Evolutionary conservation across 2,329 filamentous ascomycete species (phyloP), one percentile per base, ranked within the genome.

Genomic region (Eurotiales sp.): DNA sequence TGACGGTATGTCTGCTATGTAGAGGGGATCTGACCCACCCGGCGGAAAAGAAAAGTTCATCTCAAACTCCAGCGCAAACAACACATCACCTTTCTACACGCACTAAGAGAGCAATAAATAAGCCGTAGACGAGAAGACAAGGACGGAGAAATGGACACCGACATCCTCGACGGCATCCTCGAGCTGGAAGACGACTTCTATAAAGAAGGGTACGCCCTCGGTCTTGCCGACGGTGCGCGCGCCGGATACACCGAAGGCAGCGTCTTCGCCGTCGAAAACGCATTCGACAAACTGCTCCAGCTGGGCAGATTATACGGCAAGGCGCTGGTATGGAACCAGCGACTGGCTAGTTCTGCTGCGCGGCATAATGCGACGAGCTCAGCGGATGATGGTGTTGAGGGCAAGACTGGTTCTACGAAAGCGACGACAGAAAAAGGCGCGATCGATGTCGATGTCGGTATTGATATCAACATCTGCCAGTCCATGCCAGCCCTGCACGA

Each of bases 241-340:
- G 86, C 88, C 27, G 93, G 93, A 34, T 84, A 85, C 52, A 83
- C 89, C 57, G 93, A 99, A 77, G 93, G 93, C 55, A 87, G 90
- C 46, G 82, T 90, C 17, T 90, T 97, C 65, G 93, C 92, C 0
- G 82, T 97, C 37, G 87, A 95, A 66, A 93, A 91, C 58, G 92
- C 91, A 0, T 97, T 93, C 61, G 89, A 96, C 61, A 97, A 96
- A 72, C 96, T 95, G 64, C 66, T 87, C 37, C 85, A 90, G 56
- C 81, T 90, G 67, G 92, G 92, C 2, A 79, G 80, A 53, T 71
- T 97, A 27, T 86, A 92, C 60, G 88, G 90, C 40, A 85, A 84
- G 62, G 84, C 89, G 12, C 72, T 87, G 21, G 77, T 97, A n/a
- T 97, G 92, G 91, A 84, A 85, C 11, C 87, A 88, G 54, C 79